Evolutionary conservation across 2,329 filamentous ascomycete genomes (phyloP), one percentile per base, ranked within the genome.

Genomic region (Didymella sp.): DNA sequence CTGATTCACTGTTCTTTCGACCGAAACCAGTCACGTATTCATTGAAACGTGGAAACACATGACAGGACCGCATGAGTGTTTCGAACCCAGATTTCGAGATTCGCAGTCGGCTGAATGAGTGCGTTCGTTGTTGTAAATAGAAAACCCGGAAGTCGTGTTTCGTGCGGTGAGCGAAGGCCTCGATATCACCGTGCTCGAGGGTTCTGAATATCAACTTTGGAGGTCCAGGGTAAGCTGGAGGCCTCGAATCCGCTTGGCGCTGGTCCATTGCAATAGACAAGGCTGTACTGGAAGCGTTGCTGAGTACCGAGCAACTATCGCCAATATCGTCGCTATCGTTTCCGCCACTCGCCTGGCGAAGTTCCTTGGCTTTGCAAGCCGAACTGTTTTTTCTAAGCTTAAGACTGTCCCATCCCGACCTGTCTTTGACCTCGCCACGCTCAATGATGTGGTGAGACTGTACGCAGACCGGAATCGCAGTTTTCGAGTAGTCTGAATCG

Each of bases 41-140:
- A 5, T 59, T 61, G 41, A 68, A 66, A 6, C 61, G 53, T 7
- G 63, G 62, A 37, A 68, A 69, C 4, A 62, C 57, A 25, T 64
- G 58, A 27, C 65, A 68, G 6, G 30, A 33, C 7, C 30, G 19
- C 1, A 64, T 17, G 9, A 56, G 19, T 11, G 1, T 2, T 33
- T 56, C 52, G 11, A 49, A 56, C 1, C 6, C 41, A 2, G 55
- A 33, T 49, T 63, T 64, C 0, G 66, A 64, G 27, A 67, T 50
- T n/a, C 62, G 58, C 0, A 69, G n/a, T 1, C 57, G 64, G 28
- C 64, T 63, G 24, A 54, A 58, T 0, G 66, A 67, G 31, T 64
- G 44, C 33, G 28, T 47, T 24, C 67, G 66, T 17, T 69, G 66
- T 17, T 61, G 58, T 6, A 69, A 46, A 35, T 64, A 68, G 33